Evolutionary conservation across 73 alveolate genomes (phyloP), one percentile per base, ranked within the genome.

Genomic region (Paramecium sonneborni): DNA sequence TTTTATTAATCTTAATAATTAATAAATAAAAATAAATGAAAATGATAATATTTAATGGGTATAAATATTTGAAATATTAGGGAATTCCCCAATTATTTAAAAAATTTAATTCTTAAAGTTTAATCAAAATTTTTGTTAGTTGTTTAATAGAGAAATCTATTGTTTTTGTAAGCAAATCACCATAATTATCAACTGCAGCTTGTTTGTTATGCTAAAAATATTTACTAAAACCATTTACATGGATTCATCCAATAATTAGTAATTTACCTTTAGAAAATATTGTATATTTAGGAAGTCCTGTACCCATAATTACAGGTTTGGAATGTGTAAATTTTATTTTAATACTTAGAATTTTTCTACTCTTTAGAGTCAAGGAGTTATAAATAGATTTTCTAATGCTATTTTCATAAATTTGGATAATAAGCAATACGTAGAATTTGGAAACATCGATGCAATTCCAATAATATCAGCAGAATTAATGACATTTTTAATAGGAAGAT

Each of bases 191-290:
- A 5, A 30, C 90, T 10, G 44, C 55, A 5, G 44, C 62, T 79
- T 23, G 44, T 41, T 41, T 43, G 18, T 24, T 79, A 44, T 79
- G 90, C 30, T 43, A 43, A 39, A 79, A 44, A 18, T 79, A 79
- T 14, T 24, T 79, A 44, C 15, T 79, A 12, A 79, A 39, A 23
- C 90, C 90, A 8, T 79, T 79, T 79, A 24, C 44, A 11, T 79
- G 90, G 90, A 79, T 79, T 15, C 90, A 79, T 79, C 90, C 90
- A 12, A 43, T 79, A 5, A 46, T 79, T 21, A 79, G 76, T 44
- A 79, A 30, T 44, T 46, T 79, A 18, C 90, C 90, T 1, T 23
- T 30, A 10, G 90, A 79, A 79, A 23, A 79, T 23, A 30, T 79
- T 5, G 37, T 23, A 0, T 79, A 30, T 6, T 46, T 79, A 43